Evolutionary conservation across 805 yeast genomes (phyloP).

Genomic region (Candida lessepsii): DNA sequence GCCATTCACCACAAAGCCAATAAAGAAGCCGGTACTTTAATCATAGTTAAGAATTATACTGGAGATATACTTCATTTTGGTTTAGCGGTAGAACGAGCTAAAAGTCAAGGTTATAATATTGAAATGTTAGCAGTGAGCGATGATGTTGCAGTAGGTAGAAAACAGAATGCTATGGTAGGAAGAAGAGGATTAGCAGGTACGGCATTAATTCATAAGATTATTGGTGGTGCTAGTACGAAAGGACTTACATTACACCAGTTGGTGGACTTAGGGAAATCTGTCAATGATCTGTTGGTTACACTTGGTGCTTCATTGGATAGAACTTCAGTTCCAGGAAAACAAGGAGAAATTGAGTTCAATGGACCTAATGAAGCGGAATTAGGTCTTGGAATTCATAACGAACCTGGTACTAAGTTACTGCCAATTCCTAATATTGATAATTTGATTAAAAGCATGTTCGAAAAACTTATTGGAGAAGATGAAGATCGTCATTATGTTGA

Average conservation of each 20-base stretch:
- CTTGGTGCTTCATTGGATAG: slow-evolving; percentile 89
- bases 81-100: slow-evolving; percentile 84
- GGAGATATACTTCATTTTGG: slow-evolving; percentile 95
- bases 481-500: slow-evolving; percentile 78
- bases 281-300: slow-evolving; percentile 71
- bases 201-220: slow-evolving; percentile 76
- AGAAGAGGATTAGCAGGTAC: slow-evolving; percentile 95
- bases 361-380: slow-evolving; percentile 71
- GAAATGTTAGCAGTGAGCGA: slow-evolving; percentile 81
- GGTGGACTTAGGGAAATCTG: slow-evolving; percentile 54
- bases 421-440: slow-evolving; percentile 72
- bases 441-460: slow-evolving; percentile 55
- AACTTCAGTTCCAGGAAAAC: slow-evolving; percentile 83
- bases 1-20: slow-evolving; percentile 60
- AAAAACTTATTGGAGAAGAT: slow-evolving; percentile 61
- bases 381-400: slow-evolving; percentile 96
- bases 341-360: slow-evolving; percentile 43
- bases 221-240: slow-evolving; percentile 64
- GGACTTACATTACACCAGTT: slow-evolving; percentile 45
- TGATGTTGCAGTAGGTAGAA: slow-evolving; percentile 91
- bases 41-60: slow-evolving; percentile 88
- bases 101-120: slow-evolving; percentile 68
- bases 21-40: slow-evolving; percentile 60
- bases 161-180: slow-evolving; percentile 88
- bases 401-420: slow-evolving; percentile 68